Evolutionary conservation across 371 early-diverging fungal genomes (phyloP).

Genomic region (Blakeslea trispora): DNA sequence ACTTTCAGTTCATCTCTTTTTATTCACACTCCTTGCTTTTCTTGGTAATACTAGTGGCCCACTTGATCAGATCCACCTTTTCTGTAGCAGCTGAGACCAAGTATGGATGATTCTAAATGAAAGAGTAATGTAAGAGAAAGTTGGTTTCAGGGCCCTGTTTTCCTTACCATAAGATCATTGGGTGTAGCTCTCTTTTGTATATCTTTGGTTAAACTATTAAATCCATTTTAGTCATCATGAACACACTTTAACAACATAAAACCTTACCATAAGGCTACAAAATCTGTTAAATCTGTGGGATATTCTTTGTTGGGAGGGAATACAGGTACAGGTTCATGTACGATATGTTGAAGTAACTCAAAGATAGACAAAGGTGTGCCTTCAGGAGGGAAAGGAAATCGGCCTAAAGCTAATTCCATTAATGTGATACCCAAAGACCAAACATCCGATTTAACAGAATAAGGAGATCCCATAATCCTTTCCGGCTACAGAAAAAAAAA

Average conservation of each 20-base stretch:
- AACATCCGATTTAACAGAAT: constrained; percentile 92
- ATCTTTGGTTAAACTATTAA: constrained; percentile 73
- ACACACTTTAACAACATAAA: background rate
- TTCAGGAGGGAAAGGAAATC: constrained; percentile 87
- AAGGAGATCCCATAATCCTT: constrained; percentile 89
- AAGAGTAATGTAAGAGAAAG: constrained; percentile 15
- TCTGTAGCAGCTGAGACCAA: constrained; percentile 53
- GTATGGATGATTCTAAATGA: constrained; percentile 54
- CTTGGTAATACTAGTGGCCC: constrained; percentile 38
- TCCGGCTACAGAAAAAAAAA: constrained; percentile 72
- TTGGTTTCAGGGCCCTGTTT: constrained; percentile 20
- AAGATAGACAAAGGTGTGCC: constrained; percentile 80
- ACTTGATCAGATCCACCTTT: constrained; percentile 59
- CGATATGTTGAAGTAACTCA: constrained; percentile 92
- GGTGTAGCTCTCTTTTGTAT: constrained; percentile 74
- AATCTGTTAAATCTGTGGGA: constrained; percentile 75
- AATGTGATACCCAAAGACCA: constrained; percentile 95
- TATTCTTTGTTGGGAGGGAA: constrained; percentile 69
- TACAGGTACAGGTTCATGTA: constrained; percentile 87
- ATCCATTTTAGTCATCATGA: constrained; percentile 6
- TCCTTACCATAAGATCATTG: constrained; percentile 62
- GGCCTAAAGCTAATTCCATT: constrained; percentile 89
- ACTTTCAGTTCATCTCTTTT: no score
- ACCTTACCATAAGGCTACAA: constrained; percentile 75
- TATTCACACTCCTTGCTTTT: background rate